Evolutionary conservation across 2,329 filamentous ascomycete genomes (phyloP).

Genomic region (Colletotrichum godetiae): DNA sequence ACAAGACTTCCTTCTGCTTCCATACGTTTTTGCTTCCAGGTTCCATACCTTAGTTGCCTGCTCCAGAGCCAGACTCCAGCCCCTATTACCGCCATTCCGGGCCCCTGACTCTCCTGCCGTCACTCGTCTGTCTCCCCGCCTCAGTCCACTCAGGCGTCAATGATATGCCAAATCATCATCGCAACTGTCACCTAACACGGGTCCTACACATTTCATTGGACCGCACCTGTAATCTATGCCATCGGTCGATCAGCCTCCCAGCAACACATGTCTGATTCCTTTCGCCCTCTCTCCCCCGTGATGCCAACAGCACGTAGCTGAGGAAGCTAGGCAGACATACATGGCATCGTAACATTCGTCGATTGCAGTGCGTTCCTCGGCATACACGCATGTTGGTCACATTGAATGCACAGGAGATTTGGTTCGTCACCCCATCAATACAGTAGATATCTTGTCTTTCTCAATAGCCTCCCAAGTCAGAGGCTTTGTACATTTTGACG

Average conservation of each 20-base stretch:
- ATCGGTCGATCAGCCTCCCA: not conserved
- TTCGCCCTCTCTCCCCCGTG: not conserved
- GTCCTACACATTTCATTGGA: not conserved
- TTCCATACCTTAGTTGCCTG: too few relatives aligned
- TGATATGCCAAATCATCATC: not conserved
- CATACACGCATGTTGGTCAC: not conserved
- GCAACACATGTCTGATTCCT: not conserved
- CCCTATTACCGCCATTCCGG: not conserved
- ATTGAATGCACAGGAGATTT: not conserved
- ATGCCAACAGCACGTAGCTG: not conserved
- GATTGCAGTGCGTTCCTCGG: not conserved
- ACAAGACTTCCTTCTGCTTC: not conserved
- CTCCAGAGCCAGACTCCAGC: too few relatives aligned
- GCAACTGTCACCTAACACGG: not conserved
- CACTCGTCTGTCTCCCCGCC: not conserved
- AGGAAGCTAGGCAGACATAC: not conserved
- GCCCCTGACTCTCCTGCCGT: too few relatives aligned
- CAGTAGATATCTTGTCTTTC: not conserved
- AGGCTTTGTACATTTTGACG: not conserved
- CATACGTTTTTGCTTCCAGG: not conserved
- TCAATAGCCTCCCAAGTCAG: not conserved
- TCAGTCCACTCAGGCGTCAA: constrained; percentile 1
- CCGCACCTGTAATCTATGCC: not conserved
- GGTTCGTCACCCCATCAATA: not conserved
- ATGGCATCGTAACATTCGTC: not conserved